These are phyloP conservation scores for Inonotus hispidus DNA, from an alignment of 1,284 basidiomycete genomes.

Conservation along the genomic window DNA sequence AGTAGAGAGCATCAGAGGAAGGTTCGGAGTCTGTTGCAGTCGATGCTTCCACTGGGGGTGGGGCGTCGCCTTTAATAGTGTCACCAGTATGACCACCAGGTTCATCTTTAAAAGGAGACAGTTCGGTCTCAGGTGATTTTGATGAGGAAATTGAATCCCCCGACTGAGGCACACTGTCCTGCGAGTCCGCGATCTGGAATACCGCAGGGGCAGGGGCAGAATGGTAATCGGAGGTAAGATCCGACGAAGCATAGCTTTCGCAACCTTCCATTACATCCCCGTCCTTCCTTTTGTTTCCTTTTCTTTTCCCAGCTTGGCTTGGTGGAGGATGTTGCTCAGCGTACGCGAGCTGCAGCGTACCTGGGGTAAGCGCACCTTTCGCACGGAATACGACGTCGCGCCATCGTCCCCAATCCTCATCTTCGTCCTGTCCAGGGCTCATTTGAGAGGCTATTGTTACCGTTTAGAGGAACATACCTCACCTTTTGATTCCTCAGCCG, in stretches of 20 bases:
- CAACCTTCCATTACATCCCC: background rate
- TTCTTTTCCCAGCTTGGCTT: background rate
- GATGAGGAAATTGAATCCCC: background rate
- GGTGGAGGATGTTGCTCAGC: conserved; percentile 9
- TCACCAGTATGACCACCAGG: background rate
- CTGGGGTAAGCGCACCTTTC: conserved; percentile 54
- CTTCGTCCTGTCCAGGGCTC: conserved; percentile 58
- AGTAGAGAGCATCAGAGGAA: conserved; percentile 45
- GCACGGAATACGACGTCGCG: conserved; percentile 77
- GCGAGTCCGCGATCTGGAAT: background rate
- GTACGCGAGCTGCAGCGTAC: conserved; percentile 31
- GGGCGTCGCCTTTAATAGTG: no score
- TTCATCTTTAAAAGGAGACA: background rate
- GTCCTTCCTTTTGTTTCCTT: background rate
- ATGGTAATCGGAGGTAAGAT: background rate
- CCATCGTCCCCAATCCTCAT: conserved; percentile 90
- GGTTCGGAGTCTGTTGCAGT: background rate
- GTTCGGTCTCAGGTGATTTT: background rate
- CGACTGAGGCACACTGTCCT: background rate
- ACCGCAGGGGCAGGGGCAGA: background rate
- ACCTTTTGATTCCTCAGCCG: conserved; percentile 84
- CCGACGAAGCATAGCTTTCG: background rate
- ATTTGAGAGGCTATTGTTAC: background rate
- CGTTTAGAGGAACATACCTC: conserved; percentile 5
- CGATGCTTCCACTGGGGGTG: background rate